Base-by-base conservation (phyloP, 2,329 filamentous ascomycete species). In the Hypoxylon rubiginosum region DNA sequence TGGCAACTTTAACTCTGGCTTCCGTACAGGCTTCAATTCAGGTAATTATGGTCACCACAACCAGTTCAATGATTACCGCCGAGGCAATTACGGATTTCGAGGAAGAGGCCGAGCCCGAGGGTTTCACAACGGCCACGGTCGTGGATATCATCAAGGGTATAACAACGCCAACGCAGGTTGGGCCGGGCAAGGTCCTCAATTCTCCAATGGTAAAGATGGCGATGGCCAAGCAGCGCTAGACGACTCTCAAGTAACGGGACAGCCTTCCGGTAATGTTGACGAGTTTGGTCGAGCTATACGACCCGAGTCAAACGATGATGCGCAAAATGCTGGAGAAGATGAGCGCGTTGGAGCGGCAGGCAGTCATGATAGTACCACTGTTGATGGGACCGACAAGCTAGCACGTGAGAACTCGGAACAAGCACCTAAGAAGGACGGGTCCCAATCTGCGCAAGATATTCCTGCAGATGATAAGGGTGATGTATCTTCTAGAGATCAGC, bases 41-140 rank as follows among this genome's bases (percentile, higher is more conserved):
- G 91, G 91, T 90, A 93, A 93, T 87, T 94, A 91, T 89, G 90
- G 90, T 82, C 88, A 90, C 81, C 83, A 92, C 81, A 88, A 88
- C 82, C 81, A 90, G 81, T 90, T 88, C 87, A 92, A 92, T 90
- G 91, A 93, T 84, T 93, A 91, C 84, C 90, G 85, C 77, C 84
- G 84, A 76, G 82, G 88, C 84, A 88, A 89, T 81, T 89, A 88
- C 81, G 91, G 90, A 69, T 88, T 85, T 78, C 85, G 90, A 74
- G 90, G 91, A 71, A 85, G 88, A 70, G 89, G 90, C 71, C 87
- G 90, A 70, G 88, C 89, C 64, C 88, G 76, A 57, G 75, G 85
- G 71, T 86, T 84, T 74, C 81, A 79, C 68, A 82, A 82, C 71
- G 83, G 84, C 54, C 84, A 83, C 68, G 80, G 86, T 62, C 87